A percentile compares a stretch with the other conserved stretches of the same genome.
These are phyloP conservation scores for Claviceps humidiphila DNA, from an alignment of 2,329 filamentous ascomycete genomes.

Conservation along the genomic window DNA sequence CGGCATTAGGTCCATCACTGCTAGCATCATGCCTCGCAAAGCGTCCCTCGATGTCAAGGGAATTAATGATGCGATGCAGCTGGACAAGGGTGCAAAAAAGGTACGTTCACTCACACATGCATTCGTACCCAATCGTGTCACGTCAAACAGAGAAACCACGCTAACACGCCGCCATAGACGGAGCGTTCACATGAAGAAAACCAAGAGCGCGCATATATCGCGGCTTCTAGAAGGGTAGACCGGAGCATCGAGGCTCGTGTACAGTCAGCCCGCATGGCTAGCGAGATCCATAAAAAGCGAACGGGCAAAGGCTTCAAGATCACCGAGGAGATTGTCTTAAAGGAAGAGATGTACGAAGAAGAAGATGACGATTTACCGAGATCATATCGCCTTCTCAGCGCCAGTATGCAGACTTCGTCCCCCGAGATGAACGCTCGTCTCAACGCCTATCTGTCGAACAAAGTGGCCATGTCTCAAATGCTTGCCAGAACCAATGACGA, in stretches of 20 bases:
- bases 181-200: constrained; percentile 71
- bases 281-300: constrained; percentile 78
- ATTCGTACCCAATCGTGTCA: neutral
- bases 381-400: constrained; percentile 49
- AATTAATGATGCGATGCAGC: neutral
- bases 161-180: constrained; percentile 31
- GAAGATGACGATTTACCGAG: constrained; percentile 70
- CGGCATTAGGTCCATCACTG: too few relatives aligned
- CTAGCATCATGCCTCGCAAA: neutral
- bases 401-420: constrained; percentile 47
- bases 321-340: constrained; percentile 72
- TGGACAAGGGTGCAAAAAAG: constrained; percentile 1
- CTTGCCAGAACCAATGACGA: constrained; percentile 22
- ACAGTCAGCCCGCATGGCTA: constrained; percentile 75
- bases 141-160: neutral
- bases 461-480: constrained; percentile 29
- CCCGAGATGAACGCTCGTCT: constrained; percentile 49
- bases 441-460: constrained; percentile 32
- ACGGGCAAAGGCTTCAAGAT: constrained; percentile 74
- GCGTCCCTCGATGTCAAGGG: neutral
- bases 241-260: constrained; percentile 77
- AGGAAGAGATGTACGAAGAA: constrained; percentile 94
- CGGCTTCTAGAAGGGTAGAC: constrained; percentile 76
- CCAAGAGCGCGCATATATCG: constrained; percentile 81
- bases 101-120: neutral